Conservation (phyloP, 2,329 filamentous ascomycete species). For the Aspergillus sp. region DNA sequence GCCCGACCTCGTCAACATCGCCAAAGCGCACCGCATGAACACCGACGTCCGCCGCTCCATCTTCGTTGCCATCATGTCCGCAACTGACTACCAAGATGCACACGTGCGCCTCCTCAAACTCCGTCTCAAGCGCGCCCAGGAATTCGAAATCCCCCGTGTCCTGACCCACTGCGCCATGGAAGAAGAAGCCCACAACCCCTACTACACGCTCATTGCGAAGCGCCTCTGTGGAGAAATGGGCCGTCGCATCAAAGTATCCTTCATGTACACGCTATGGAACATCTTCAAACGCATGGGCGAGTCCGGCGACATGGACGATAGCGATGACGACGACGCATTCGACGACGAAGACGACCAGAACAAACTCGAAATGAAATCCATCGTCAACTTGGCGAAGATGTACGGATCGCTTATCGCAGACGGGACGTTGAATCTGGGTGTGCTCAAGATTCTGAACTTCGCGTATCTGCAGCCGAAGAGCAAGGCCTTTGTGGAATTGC, state of each 20-base stretch:
- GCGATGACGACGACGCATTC: slow-evolving; percentile 59
- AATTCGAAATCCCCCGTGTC: slow-evolving; percentile 83
- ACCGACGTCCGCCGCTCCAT: slow-evolving; percentile 86
- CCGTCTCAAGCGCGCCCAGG: slow-evolving; percentile 79
- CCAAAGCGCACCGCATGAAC: slow-evolving; percentile 79
- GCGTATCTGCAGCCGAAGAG: slow-evolving; percentile 75
- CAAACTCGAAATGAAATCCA: slow-evolving; percentile 55
- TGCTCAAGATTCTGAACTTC: slow-evolving; percentile 70
- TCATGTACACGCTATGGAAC: slow-evolving; percentile 85
- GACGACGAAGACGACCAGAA: slow-evolving; percentile 58
- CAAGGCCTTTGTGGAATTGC: slow-evolving; percentile 73
- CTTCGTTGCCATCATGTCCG: slow-evolving; percentile 86
- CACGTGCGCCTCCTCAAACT: slow-evolving; percentile 78
- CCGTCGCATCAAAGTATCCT: slow-evolving; percentile 74
- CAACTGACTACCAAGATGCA: slow-evolving; percentile 80
- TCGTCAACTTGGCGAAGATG: slow-evolving; percentile 69
- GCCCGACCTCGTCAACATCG: slow-evolving; percentile 71
- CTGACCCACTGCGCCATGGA: slow-evolving; percentile 83
- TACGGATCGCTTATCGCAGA: slow-evolving; percentile 65
- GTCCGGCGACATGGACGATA: slow-evolving; percentile 60
- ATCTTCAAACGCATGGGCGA: slow-evolving; percentile 86
- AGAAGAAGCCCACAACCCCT: slow-evolving; percentile 85
- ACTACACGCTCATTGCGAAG: slow-evolving; percentile 83
- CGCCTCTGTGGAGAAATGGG: slow-evolving; percentile 69
- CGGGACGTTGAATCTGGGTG: slow-evolving; percentile 58